Evolutionary conservation across 345 rosid species (phyloP).

Genomic region (Excoecaria agallocha): DNA sequence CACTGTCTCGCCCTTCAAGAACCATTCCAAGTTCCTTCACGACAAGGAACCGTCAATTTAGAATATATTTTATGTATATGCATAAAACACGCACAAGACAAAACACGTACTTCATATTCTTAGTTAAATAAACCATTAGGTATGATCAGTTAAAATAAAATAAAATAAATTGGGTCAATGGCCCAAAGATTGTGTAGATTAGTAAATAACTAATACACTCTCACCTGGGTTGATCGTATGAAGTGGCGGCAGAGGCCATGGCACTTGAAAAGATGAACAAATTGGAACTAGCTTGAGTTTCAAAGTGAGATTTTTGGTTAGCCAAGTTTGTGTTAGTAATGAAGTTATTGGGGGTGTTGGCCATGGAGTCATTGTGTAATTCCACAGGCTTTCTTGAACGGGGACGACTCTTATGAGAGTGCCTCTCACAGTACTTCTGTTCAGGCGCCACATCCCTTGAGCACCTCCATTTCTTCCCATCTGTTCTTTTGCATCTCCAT

Average conservation of each 20-base stretch:
- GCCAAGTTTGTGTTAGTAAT: slow-evolving; percentile 9
- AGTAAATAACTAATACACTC: not conserved
- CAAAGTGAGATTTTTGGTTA: slow-evolving; percentile 30
- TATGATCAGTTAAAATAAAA: not conserved
- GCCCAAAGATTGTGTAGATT: not conserved
- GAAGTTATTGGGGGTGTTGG: slow-evolving; percentile 18
- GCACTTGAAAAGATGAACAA: slow-evolving; percentile 22
- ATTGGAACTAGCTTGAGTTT: slow-evolving; percentile 27
- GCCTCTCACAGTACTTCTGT: slow-evolving; percentile 73
- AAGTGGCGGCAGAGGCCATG: slow-evolving; percentile 28
- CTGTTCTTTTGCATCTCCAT: slow-evolving; percentile 76
- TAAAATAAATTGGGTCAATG: not conserved
- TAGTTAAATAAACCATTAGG: not conserved
- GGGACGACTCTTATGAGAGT: slow-evolving; percentile 67
- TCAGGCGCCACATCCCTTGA: slow-evolving; percentile 67
- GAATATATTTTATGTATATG: not conserved
- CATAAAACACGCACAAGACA: not conserved
- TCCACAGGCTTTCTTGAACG: slow-evolving; percentile 98
- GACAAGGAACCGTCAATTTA: slow-evolving; percentile 11
- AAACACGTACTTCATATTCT: too few species aligned
- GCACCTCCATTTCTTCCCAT: slow-evolving; percentile 84
- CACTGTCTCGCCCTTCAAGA: slow-evolving; percentile 51
- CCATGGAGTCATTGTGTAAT: slow-evolving; percentile 30
- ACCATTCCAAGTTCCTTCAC: slow-evolving; percentile 79
- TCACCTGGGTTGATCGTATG: slow-evolving; percentile 58